A percentile compares a stretch with the other conserved stretches of the same genome.
phyloP scores from a whole-genome alignment of 2,329 filamentous ascomycete species.

The Fusarium devonianum region DNA sequence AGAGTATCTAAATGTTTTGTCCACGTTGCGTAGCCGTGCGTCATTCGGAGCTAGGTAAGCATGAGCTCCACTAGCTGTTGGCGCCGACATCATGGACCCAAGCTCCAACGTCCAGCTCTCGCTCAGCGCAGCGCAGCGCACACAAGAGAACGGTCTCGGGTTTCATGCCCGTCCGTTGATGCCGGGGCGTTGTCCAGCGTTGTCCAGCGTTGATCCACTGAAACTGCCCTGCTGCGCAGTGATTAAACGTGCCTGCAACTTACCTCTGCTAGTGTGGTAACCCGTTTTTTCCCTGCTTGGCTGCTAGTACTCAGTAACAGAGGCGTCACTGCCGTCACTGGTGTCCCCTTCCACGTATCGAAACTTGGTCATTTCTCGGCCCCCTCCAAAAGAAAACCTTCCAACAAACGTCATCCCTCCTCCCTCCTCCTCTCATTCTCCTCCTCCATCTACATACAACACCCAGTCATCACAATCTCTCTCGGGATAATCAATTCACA shows the following conservation, averaged over 20 bases:
- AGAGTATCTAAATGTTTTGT: conserved; percentile 27
- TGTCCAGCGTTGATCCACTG: conserved; percentile 13
- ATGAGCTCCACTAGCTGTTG: conserved; percentile 31
- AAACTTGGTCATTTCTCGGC: conserved; percentile 26
- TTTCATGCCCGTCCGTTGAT: conserved; percentile 8
- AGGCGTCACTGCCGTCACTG: conserved; percentile 34
- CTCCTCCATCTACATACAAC: conserved; percentile 16
- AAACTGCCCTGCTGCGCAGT: conserved; percentile 1
- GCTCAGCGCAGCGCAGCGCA: neutral
- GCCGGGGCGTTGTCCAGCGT: conserved; percentile 18
- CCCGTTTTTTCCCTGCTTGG: conserved; percentile 17
- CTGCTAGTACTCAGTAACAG: conserved; percentile 1
- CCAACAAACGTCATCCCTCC: conserved; percentile 29
- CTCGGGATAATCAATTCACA: conserved; percentile 4
- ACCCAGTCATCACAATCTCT: conserved; percentile 10
- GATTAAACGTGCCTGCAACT: conserved; percentile 4
- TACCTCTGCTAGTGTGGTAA: conserved; percentile 8
- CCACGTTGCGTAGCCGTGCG: conserved; percentile 24
- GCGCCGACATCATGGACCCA: conserved; percentile 23
- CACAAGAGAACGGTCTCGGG: conserved; percentile 7
- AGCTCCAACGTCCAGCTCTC: conserved; percentile 30
- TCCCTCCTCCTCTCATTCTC: conserved; percentile 9
- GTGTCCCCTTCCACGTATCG: conserved; percentile 10
- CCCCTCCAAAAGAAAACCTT: conserved; percentile 22
- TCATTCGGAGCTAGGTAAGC: conserved; percentile 32